A percentile compares a stretch with the other conserved stretches of the same genome.
phyloP scores from a whole-genome alignment of 2,329 filamentous ascomycete species.

The Trichothecium sympodiale region DNA sequence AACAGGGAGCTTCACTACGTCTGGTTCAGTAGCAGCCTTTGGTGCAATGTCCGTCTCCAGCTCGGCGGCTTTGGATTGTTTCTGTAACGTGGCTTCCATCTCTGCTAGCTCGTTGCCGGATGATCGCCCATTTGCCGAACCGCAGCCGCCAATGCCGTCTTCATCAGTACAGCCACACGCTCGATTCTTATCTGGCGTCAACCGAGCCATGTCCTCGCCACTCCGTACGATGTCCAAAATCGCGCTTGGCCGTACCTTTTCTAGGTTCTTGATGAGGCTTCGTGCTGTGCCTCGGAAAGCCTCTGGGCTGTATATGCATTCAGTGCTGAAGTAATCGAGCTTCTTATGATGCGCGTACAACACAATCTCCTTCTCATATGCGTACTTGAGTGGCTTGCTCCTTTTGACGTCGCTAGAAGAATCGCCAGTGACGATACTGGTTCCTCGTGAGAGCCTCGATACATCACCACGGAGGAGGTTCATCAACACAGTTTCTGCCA shows the following conservation, averaged over 20 bases:
- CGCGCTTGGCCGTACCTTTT: slow-evolving; percentile 84
- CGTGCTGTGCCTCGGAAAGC: slow-evolving; percentile 89
- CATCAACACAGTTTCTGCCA: slow-evolving; percentile 97
- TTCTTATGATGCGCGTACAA: slow-evolving; percentile 95
- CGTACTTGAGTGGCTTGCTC: slow-evolving; percentile 94
- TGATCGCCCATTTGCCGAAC: slow-evolving; percentile 48
- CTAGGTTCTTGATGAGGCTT: slow-evolving; percentile 87
- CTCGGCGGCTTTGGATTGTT: slow-evolving; percentile 8
- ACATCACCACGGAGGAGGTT: slow-evolving; percentile 87
- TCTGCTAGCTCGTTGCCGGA: slow-evolving; percentile 69
- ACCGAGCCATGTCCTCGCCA: slow-evolving; percentile 87
- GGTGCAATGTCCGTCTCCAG: slow-evolving; percentile 22
- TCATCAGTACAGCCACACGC: slow-evolving; percentile 24
- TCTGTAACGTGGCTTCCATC: slow-evolving; percentile 50
- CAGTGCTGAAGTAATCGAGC: slow-evolving; percentile 94
- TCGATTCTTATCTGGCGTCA: slow-evolving; percentile 35
- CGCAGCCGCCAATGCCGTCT: slow-evolving; percentile 55
- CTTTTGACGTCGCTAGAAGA: slow-evolving; percentile 80
- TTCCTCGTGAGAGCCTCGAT: slow-evolving; percentile 75
- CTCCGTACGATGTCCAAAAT: slow-evolving; percentile 92
- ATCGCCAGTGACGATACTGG: slow-evolving; percentile 75
- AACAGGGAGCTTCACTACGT: slow-evolving; percentile 21
- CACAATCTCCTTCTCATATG: slow-evolving; percentile 98
- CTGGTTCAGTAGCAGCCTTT: slow-evolving; percentile 11
- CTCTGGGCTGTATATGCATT: slow-evolving; percentile 97